These are phyloP conservation scores for Dactylellina sp. DNA, from an alignment of 2,329 filamentous ascomycete species.

Conservation along the genomic window DNA sequence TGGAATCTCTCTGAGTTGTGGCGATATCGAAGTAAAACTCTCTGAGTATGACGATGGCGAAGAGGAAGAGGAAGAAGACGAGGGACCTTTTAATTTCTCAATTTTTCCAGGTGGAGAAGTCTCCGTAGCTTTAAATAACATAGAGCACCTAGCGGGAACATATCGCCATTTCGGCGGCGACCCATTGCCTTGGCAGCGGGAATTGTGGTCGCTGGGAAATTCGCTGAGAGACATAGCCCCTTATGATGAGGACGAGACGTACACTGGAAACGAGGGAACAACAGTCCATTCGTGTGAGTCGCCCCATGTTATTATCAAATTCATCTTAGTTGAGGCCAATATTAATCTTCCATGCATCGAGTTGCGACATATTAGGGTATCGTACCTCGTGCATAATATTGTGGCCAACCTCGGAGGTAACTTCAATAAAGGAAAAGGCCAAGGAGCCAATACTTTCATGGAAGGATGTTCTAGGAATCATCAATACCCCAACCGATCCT, in stretches of 20 bases:
- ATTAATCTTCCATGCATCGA: background rate
- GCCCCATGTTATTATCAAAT: no score
- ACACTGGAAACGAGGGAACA: conserved; percentile 44
- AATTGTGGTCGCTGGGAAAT: conserved; percentile 29
- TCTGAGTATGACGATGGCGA: conserved; percentile 21
- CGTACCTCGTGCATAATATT: conserved; percentile 39
- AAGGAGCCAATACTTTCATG: conserved; percentile 31
- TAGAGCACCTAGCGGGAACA: conserved; percentile 45
- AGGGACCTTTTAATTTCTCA: conserved; percentile 4
- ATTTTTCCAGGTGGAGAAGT: background rate
- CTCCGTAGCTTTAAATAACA: conserved; percentile 4
- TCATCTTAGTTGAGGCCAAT: background rate
- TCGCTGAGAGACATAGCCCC: background rate
- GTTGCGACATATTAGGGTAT: conserved; percentile 27
- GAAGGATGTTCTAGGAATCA: conserved; percentile 23
- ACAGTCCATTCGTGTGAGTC: conserved; percentile 25
- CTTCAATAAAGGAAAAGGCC: conserved; percentile 26
- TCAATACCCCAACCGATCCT: conserved; percentile 8
- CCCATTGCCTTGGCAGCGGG: background rate
- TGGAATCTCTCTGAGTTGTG: conserved; percentile 42
- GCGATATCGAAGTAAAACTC: conserved; percentile 25
- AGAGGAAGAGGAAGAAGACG: conserved; percentile 10
- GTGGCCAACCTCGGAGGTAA: conserved; percentile 45
- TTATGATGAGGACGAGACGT: conserved; percentile 16
- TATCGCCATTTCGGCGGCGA: conserved; percentile 20